These are phyloP conservation scores for Monosporascus cannonballus DNA, from an alignment of 2,329 filamentous ascomycete species.

Conservation along the genomic window DNA sequence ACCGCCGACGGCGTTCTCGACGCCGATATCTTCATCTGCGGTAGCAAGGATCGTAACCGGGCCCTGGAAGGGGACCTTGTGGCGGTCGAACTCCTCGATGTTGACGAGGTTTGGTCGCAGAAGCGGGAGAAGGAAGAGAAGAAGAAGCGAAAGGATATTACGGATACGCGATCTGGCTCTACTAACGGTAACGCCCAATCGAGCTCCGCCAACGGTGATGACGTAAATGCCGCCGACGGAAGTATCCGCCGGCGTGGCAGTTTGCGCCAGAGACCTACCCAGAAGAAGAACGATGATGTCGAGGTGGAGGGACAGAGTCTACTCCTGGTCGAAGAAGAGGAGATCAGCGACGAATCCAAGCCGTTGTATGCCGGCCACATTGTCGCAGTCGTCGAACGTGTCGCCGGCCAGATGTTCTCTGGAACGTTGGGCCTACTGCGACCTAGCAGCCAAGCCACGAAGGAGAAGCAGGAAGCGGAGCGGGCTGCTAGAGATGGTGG, in stretches of 20 bases:
- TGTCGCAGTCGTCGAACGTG: conserved; percentile 93
- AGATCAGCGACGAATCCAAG: conserved; percentile 98
- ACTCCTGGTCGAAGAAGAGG: conserved; percentile 93
- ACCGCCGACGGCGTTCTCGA: conserved; percentile 82
- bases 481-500: conserved; percentile 81
- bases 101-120: conserved; percentile 97
- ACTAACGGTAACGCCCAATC: conserved; percentile 66
- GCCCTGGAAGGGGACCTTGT: conserved; percentile 94
- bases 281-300: conserved; percentile 99
- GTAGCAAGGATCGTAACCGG: conserved; percentile 97
- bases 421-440: conserved; percentile 89
- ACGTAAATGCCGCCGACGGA: conserved; percentile 62
- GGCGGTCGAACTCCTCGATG: conserved; percentile 90
- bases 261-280: conserved; percentile 90
- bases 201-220: conserved; percentile 54
- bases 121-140: conserved; percentile 99
- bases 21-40: conserved; percentile 98
- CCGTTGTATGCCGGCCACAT: conserved; percentile 95
- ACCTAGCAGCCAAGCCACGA: conserved; percentile 95
- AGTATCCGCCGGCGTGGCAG: conserved; percentile 89
- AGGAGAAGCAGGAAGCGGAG: conserved; percentile 98
- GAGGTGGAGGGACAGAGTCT: conserved; percentile 97
- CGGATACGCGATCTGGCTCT: conserved; percentile 76
- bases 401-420: conserved; percentile 98
- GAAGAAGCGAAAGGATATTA: conserved; percentile 99